Conservation (phyloP, 2,329 filamentous ascomycete genomes). For the Orbilia quercus region DNA sequence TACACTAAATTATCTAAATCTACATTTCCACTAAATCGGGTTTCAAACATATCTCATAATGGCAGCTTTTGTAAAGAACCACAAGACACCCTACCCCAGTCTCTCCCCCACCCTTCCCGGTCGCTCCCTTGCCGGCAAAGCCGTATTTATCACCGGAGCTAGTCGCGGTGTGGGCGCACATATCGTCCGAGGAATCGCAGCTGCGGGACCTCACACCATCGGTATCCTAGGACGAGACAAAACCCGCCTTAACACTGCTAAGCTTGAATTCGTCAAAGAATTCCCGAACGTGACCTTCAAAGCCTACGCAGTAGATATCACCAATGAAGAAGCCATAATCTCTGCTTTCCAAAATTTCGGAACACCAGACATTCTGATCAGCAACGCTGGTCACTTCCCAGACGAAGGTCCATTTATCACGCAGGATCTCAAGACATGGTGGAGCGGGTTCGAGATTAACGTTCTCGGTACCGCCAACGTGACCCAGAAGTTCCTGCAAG, state of each 20-base stretch:
- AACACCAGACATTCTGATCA: not conserved
- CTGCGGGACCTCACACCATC: not conserved
- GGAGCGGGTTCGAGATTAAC: conserved; percentile 6
- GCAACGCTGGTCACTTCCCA: not conserved
- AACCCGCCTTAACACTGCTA: not conserved
- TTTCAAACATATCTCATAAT: not conserved
- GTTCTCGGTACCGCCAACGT: conserved; percentile 5
- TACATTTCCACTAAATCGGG: not conserved
- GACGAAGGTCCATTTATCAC: not conserved
- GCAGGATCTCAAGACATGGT: not conserved
- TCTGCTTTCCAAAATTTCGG: not conserved
- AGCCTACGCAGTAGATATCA: not conserved
- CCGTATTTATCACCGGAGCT: not conserved
- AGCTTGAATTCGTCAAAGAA: not conserved
- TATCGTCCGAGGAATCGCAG: not conserved
- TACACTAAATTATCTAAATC: not conserved
- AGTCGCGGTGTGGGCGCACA: not conserved
- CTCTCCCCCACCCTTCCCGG: not conserved
- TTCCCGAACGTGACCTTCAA: not conserved
- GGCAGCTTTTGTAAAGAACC: not conserved
- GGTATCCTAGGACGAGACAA: not conserved
- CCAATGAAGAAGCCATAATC: not conserved
- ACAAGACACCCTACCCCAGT: not conserved
- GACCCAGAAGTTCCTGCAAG: conserved; percentile 1
- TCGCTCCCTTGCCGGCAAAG: not conserved